Conservation (phyloP, 495 filamentous ascomycete genomes). For the Cercophora scortea region DNA sequence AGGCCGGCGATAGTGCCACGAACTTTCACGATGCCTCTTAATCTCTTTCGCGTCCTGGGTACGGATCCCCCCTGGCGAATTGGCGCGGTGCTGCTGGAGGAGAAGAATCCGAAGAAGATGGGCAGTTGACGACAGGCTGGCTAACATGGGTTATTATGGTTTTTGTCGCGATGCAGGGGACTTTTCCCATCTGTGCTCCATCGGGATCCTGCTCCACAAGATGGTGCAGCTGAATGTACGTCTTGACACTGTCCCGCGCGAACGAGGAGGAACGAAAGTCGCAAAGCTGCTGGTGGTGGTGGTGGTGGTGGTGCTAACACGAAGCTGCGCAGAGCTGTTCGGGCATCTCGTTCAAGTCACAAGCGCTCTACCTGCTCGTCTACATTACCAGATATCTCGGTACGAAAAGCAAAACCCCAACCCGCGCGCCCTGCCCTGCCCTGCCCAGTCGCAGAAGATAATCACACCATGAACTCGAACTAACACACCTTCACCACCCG, state of each 20-base stretch:
- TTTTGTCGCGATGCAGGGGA: conserved; percentile 51
- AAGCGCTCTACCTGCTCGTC: conserved; percentile 86
- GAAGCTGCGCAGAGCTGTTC: conserved; percentile 69
- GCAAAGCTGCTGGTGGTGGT: neutral
- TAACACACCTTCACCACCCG: neutral
- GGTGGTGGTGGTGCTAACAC: conserved; percentile 6
- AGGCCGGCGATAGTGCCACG: neutral
- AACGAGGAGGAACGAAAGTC: neutral
- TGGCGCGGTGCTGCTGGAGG: neutral
- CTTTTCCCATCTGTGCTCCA: conserved; percentile 89
- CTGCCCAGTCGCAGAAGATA: neutral
- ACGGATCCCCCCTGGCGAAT: conserved; percentile 17
- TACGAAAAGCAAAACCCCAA: conserved; percentile 23
- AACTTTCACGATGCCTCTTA: conserved; percentile 50
- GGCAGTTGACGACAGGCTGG: neutral
- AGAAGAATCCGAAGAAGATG: neutral
- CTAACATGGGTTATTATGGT: neutral
- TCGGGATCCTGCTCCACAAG: conserved; percentile 91
- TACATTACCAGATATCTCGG: conserved; percentile 90
- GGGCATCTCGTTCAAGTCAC: conserved; percentile 96
- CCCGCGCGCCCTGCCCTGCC: neutral
- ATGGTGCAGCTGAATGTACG: conserved; percentile 84
- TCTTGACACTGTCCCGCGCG: neutral
- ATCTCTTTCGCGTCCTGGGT: conserved; percentile 85
- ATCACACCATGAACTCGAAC: neutral